Evolutionary conservation across 805 yeast species (phyloP), one percentile per base, ranked within the genome.

Genomic region (Kluyveromyces siamensis): DNA sequence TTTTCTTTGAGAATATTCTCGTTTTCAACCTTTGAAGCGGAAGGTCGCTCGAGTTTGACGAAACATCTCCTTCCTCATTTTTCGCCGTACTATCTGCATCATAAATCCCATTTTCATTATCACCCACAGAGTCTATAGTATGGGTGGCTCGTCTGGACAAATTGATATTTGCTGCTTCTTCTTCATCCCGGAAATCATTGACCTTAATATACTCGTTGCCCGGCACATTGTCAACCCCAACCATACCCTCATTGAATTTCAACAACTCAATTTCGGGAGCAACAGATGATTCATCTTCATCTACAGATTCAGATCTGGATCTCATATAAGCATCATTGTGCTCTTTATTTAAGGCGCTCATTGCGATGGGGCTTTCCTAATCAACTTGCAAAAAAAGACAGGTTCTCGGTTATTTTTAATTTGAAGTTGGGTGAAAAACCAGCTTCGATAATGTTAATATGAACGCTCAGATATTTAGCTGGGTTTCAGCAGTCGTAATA

Each of bases 1-100:
- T 18, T 40, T 52, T 49, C 6, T 53, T 50, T 37, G 61, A 58
- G 47, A 55, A 50, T 40, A 56, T 47, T 3, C 60, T 50, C 6
- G 60, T 56, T 43, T 45, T 48, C n/a, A 45, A 40, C 13, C 54
- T 27, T 27, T 18, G 25, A 25, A 53, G 39, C 10, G 43, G 40
- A 19, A 13, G 8, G 14, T 30, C 35, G 7, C 35, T 30, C 35
- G 8, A 30, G 11, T 30, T 4, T 5, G 14, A 13, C 14, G 3
- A 13, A 30, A 2, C 14, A 4, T 30, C 35, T 30, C 35, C 14
- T 30, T 30, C 14, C 35, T 30, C 35, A 11, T 30, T 10, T 13
- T 30, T 30, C 3, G 35, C 14, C 3, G 35, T 30, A 30, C 35
- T 13, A 30, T 30, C 35, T 5, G 11, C 7, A 4, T 10, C 35